Evolutionary conservation across 305 asterid genomes (phyloP).

Genomic region (Solanum hybrid): DNA sequence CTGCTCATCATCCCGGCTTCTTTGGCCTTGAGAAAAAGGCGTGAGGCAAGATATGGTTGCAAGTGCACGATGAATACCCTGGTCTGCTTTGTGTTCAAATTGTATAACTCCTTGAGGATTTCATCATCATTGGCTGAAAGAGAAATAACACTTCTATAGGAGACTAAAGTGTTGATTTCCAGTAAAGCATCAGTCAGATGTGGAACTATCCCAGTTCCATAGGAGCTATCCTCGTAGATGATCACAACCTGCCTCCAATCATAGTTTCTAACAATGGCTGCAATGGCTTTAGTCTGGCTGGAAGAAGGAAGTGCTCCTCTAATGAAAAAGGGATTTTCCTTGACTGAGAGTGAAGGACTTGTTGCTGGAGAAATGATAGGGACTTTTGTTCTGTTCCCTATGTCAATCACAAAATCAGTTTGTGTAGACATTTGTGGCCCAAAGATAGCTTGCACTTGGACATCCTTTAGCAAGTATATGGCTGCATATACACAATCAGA

Average conservation of each 20-base stretch:
- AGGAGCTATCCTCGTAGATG: slow-evolving; percentile 16
- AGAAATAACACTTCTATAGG: slow-evolving; percentile 17
- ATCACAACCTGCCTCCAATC: slow-evolving; percentile 24
- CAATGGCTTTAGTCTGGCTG: slow-evolving; percentile 18
- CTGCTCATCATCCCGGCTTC: slow-evolving; percentile 25
- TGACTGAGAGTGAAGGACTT: slow-evolving; percentile 35
- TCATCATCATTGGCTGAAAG: slow-evolving; percentile 17
- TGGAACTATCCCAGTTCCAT: slow-evolving; percentile 21
- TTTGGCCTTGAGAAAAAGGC: slow-evolving; percentile 18
- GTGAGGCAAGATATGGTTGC: slow-evolving; percentile 12
- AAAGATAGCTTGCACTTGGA: slow-evolving; percentile 37
- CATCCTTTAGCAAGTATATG: slow-evolving; percentile 38
- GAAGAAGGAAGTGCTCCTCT: slow-evolving; percentile 24
- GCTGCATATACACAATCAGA: slow-evolving; percentile 23
- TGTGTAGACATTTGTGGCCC: slow-evolving; percentile 39
- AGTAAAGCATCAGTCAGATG: slow-evolving; percentile 18
- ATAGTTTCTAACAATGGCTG: slow-evolving; percentile 17
- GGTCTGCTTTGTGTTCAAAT: slow-evolving; percentile 19
- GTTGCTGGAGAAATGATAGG: slow-evolving; percentile 48
- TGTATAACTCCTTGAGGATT: slow-evolving; percentile 18
- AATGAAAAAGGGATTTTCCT: slow-evolving; percentile 28
- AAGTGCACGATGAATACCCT: slow-evolving; percentile 27
- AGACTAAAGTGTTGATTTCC: slow-evolving; percentile 11
- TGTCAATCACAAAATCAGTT: slow-evolving; percentile 29
- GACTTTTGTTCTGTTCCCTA: slow-evolving; percentile 31